Evolutionary conservation across 129 eudicot species (phyloP), one percentile per base, ranked within the genome.

Genomic region (Chrysanthemum makinoi): DNA sequence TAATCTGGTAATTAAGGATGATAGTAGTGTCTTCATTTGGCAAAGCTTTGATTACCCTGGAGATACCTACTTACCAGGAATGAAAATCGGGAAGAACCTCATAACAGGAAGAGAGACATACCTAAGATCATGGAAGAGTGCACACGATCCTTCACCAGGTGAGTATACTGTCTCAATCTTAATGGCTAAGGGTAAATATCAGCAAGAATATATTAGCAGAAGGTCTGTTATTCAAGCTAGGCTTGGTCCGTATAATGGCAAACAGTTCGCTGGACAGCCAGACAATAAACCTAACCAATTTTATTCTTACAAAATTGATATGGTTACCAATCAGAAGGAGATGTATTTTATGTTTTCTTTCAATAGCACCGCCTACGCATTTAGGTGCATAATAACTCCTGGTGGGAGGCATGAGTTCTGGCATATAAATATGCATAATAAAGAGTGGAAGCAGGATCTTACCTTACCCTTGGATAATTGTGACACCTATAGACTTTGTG

Each of bases 61-160:
- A 44, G 85, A 84, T 22, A 76, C 83, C 0, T 60, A 66, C 0
- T 55, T 84, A 19, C 83, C 82, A 17, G 79, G 51, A 22, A 80
- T 70, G 85, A 84, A 69, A 58, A 52, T 80, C 1, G 84, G 80
- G 5, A 69, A 61, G 65, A 69, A 68, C 20, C 63, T 77, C 20
- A 54, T 19, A 6, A 86, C 79, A 0, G 83, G 82, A 1, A 10
- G 24, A 22, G 72, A 78, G 49, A 67, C 46, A 15, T 75, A 61
- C 53, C 5, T 81, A 5, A 46, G 80, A 3, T 79, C 96, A 1
- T 89, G 89, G 89, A 86, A 80, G 76, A 86, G 79, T 69, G 44
- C 39, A 10, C 82, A 82, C 19, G 89, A 89, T 86, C 96, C 96
- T 0, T 69, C 89, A 6, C 50, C 49, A 0, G 91, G 96, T 3